phyloP scores from a whole-genome alignment of 306 rosid species.

The Erythrophleum fordii region DNA sequence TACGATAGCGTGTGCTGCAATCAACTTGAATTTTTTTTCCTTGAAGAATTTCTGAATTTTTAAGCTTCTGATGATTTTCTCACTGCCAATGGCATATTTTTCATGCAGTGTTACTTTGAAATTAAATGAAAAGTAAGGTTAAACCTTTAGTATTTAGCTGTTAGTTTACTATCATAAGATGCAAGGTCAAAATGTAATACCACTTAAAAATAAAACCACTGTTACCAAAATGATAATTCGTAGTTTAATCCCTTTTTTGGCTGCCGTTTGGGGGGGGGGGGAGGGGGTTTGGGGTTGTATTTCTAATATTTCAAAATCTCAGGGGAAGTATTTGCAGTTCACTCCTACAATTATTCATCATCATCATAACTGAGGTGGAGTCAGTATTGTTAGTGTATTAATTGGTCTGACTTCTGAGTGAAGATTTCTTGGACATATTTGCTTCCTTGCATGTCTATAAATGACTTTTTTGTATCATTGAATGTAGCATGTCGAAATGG shows the following conservation, averaged over 20 bases:
- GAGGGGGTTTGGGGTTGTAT: too few species aligned
- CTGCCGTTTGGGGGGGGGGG: too few species aligned
- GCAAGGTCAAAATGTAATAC: neutral
- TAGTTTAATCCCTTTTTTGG: too few species aligned
- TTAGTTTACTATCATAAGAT: neutral
- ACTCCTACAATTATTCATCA: neutral
- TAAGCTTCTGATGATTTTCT: neutral
- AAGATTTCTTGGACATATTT: neutral
- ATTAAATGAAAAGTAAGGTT: neutral
- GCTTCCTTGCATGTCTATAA: neutral
- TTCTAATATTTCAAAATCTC: neutral
- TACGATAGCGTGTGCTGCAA: neutral
- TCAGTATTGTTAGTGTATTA: neutral
- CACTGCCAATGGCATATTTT: neutral
- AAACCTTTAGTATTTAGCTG: neutral
- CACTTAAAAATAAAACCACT: too few species aligned
- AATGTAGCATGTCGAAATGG: conserved; percentile 55
- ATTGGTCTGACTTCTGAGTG: conserved; percentile 10
- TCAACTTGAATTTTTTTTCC: neutral
- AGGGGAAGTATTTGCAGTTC: neutral
- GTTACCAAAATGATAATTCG: too few species aligned
- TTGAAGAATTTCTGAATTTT: neutral
- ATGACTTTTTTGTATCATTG: conserved; percentile 28
- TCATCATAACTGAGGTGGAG: neutral
- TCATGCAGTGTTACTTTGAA: neutral